These are phyloP conservation scores for Rehmannia glutinosa DNA, from an alignment of 257 asterid genomes.

Conservation along the genomic window DNA sequence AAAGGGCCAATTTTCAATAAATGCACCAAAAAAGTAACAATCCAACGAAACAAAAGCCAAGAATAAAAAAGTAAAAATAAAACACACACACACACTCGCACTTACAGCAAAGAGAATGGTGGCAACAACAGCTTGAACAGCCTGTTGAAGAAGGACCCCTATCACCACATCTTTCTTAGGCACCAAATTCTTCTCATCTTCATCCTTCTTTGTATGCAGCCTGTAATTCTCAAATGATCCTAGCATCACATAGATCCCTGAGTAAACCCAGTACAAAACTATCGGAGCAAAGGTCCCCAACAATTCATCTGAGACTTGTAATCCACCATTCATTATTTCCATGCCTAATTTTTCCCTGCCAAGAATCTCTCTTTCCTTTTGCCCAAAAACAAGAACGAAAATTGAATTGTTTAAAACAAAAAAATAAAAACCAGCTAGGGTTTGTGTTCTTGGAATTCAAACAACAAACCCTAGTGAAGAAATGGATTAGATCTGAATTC, in stretches of 20 bases:
- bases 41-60: neutral
- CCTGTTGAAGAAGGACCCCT: conserved; percentile 93
- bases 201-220: conserved; percentile 72
- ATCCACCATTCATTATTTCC: conserved; percentile 22
- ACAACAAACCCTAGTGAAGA: conserved; percentile 15
- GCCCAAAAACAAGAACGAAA: neutral
- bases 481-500: neutral
- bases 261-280: conserved; percentile 75
- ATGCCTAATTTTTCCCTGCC: conserved; percentile 1
- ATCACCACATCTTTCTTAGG: conserved; percentile 66
- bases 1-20: neutral
- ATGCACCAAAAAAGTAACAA: neutral
- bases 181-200: conserved; percentile 89
- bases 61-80: neutral
- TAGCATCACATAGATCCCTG: conserved; percentile 69
- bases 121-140: conserved; percentile 82
- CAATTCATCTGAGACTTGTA: conserved; percentile 62
- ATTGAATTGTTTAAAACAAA: neutral
- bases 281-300: conserved; percentile 79
- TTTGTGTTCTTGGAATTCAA: conserved; percentile 13
- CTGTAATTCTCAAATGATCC: conserved; percentile 70
- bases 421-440: conserved; percentile 9
- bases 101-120: conserved; percentile 77
- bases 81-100: neutral
- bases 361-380: neutral